phyloP scores from a whole-genome alignment of 140 eudicot genomes.

The Erigeron philadelphicus region DNA sequence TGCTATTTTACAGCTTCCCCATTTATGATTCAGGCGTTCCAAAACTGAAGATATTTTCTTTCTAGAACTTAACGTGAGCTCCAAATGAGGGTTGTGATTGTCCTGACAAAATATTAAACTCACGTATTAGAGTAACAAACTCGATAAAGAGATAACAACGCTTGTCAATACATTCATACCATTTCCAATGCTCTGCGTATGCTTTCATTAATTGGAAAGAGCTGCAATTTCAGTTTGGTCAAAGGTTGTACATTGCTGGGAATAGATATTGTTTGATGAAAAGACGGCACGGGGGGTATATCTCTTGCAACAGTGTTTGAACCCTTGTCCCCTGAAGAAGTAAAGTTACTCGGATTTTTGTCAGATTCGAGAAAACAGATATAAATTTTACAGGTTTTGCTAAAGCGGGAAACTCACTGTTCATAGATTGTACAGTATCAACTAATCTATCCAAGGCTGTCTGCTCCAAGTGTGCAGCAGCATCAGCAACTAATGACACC shows the following conservation, averaged over 20 bases:
- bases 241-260: slow-evolving; percentile 37
- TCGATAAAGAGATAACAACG: neutral
- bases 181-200: slow-evolving; percentile 74
- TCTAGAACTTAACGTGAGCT: slow-evolving; percentile 76
- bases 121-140: neutral
- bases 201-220: slow-evolving; percentile 76
- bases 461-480: slow-evolving; percentile 92
- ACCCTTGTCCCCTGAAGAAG: slow-evolving; percentile 39
- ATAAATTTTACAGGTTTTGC: neutral
- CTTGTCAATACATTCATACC: slow-evolving; percentile 34
- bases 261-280: slow-evolving; percentile 26
- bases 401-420: slow-evolving; percentile 30
- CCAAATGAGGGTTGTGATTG: slow-evolving; percentile 84
- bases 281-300: slow-evolving; percentile 34
- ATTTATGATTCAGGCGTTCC: slow-evolving; percentile 85
- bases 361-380: neutral
- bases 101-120: slow-evolving; percentile 44
- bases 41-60: slow-evolving; percentile 88
- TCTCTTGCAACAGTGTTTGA: slow-evolving; percentile 36
- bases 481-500: slow-evolving; percentile 97
- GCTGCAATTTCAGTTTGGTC: slow-evolving; percentile 74
- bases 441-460: slow-evolving; percentile 45
- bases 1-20: slow-evolving; percentile 78
- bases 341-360: neutral
- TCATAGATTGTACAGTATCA: slow-evolving; percentile 39